A percentile compares a stretch with the other conserved stretches of the same genome.
These are phyloP conservation scores for Russula foetens DNA, from an alignment of 768 basidiomycete species.

Conservation along the genomic window DNA sequence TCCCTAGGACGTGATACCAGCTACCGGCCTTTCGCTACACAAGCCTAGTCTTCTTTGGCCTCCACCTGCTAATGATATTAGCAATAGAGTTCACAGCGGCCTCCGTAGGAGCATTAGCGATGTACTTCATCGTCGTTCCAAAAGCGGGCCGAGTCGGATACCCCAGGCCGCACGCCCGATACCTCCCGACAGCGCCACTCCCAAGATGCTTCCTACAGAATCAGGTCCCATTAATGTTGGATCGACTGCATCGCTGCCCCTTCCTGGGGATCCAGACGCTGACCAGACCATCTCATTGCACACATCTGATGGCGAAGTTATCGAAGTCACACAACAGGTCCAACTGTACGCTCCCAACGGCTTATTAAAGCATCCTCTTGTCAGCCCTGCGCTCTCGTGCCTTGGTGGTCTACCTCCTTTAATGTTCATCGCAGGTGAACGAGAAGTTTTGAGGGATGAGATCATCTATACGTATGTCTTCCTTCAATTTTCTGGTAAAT, in stretches of 20 bases:
- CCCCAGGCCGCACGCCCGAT: not conserved
- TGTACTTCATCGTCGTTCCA: conserved; percentile 33
- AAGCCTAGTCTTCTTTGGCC: conserved; percentile 77
- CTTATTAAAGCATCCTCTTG: conserved; percentile 67
- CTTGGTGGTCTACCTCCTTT: conserved; percentile 89
- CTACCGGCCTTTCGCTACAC: conserved; percentile 67
- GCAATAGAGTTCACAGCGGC: conserved; percentile 44
- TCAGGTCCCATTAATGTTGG: conserved; percentile 40
- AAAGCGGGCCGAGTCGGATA: not conserved
- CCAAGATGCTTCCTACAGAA: conserved; percentile 21
- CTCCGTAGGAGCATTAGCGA: conserved; percentile 56
- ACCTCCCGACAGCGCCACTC: conserved; percentile 5
- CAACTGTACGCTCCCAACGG: conserved; percentile 84
- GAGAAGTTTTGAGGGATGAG: conserved; percentile 89
- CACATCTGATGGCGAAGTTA: conserved; percentile 41
- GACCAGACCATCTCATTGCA: conserved; percentile 40
- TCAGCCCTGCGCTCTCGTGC: conserved; percentile 74
- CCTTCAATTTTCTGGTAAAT: not conserved
- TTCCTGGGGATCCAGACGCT: conserved; percentile 26
- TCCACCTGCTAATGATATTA: conserved; percentile 60
- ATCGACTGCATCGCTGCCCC: conserved; percentile 37
- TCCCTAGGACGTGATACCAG: conserved; percentile 67
- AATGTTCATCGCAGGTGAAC: conserved; percentile 76
- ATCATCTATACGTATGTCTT: conserved; percentile 69
- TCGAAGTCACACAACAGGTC: conserved; percentile 59